Conservation (phyloP, 164 flowering plant species). For the Piper betle region DNA sequence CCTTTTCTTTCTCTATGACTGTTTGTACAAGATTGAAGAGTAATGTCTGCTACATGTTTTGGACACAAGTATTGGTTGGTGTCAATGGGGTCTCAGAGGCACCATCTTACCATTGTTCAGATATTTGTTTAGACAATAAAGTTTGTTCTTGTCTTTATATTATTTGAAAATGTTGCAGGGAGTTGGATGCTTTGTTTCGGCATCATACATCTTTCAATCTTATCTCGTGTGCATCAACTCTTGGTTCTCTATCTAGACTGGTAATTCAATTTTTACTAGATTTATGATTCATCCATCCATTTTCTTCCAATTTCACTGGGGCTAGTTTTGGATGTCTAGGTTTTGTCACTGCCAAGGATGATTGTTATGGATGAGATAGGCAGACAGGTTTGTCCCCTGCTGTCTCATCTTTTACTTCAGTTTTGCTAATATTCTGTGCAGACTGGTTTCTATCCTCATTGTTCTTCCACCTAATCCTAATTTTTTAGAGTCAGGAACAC, state of each 20-base stretch:
- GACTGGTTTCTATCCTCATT: too few species aligned
- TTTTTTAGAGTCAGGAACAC: too few species aligned
- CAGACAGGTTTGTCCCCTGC: slow-evolving; percentile 51
- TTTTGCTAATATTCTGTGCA: too few species aligned
- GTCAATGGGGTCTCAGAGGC: neutral
- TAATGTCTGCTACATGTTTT: too few species aligned
- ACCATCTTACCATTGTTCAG: too few species aligned
- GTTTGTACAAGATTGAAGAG: too few species aligned
- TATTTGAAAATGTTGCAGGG: slow-evolving; percentile 43
- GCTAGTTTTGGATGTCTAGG: slow-evolving; percentile 30
- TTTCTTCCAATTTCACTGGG: neutral
- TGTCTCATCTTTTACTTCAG: too few species aligned
- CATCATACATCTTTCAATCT: slow-evolving; percentile 84
- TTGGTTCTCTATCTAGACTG: slow-evolving; percentile 89
- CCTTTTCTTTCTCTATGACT: too few species aligned
- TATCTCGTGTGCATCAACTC: slow-evolving; percentile 72
- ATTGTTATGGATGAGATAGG: slow-evolving; percentile 94
- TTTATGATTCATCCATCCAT: neutral
- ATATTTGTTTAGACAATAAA: neutral
- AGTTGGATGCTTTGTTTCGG: slow-evolving; percentile 74
- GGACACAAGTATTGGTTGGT: too few species aligned
- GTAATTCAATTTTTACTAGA: slow-evolving; percentile 22
- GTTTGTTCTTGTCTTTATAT: neutral
- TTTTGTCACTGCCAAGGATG: slow-evolving; percentile 95
- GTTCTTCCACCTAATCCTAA: too few species aligned